phyloP scores from a whole-genome alignment of 164 flowering plant species.

The Vitis riparia region DNA sequence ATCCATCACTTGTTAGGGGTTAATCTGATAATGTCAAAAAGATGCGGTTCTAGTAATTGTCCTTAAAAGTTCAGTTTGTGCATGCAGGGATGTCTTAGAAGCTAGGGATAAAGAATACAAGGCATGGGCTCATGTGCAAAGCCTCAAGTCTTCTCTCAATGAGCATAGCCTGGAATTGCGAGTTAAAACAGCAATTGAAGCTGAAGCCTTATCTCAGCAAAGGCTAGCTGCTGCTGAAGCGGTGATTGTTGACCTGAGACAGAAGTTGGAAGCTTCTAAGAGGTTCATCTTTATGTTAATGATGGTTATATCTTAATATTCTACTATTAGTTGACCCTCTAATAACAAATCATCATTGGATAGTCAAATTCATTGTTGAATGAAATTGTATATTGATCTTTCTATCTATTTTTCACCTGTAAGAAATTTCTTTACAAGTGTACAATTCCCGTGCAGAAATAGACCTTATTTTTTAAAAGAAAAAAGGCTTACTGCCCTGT shows the following conservation, averaged over 20 bases:
- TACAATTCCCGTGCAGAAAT: too few species aligned
- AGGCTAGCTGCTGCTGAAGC: constrained; percentile 94
- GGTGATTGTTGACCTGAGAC: constrained; percentile 87
- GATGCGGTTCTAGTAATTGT: neutral
- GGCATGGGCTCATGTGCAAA: constrained; percentile 93
- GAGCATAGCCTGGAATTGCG: constrained; percentile 81
- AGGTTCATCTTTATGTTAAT: constrained; percentile 40
- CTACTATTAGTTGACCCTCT: neutral
- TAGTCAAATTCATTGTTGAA: neutral
- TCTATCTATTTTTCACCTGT: neutral
- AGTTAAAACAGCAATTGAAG: constrained; percentile 91
- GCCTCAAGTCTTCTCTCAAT: constrained; percentile 81
- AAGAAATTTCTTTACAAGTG: too few species aligned
- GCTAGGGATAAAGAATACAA: constrained; percentile 79
- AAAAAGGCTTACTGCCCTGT: too few species aligned
- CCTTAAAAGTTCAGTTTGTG: neutral
- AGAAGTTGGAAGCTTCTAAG: constrained; percentile 68
- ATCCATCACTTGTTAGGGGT: neutral
- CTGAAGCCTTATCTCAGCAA: constrained; percentile 92
- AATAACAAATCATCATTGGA: neutral
- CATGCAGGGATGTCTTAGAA: constrained; percentile 64
- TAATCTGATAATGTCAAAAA: neutral
- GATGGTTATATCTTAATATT: neutral
- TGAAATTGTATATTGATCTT: neutral
- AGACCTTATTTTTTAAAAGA: too few species aligned